Conservation (phyloP, 2,329 filamentous ascomycete species). For the Cladobotryum mycophilum region DNA sequence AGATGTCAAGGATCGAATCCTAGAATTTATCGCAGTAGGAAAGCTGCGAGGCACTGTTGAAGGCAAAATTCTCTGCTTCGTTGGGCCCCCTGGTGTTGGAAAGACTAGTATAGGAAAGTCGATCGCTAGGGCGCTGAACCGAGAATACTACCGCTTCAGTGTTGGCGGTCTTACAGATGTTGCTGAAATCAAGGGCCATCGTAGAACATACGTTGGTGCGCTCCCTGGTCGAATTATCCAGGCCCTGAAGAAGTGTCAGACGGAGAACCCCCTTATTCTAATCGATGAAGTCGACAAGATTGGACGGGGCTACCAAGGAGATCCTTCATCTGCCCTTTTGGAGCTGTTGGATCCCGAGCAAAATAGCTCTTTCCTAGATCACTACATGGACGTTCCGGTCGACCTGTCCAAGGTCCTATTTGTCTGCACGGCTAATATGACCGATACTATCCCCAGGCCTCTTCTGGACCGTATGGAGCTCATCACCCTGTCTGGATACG, state of each 20-base stretch:
- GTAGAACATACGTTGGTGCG: constrained; percentile 92
- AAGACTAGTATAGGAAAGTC: constrained; percentile 99
- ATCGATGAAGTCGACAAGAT: constrained; percentile 99
- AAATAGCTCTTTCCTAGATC: constrained; percentile 93
- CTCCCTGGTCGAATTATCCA: constrained; percentile 95
- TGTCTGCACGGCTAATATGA: constrained; percentile 98
- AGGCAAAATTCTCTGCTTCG: constrained; percentile 96
- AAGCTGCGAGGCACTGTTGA: constrained; percentile 96
- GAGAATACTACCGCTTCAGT: constrained; percentile 97
- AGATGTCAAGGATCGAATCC: constrained; percentile 95
- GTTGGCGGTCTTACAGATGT: constrained; percentile 96
- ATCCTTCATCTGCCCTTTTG: constrained; percentile 87
- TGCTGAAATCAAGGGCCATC: constrained; percentile 96
- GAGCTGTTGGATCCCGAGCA: constrained; percentile 95
- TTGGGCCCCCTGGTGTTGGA: constrained; percentile 92
- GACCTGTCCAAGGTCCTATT: constrained; percentile 97
- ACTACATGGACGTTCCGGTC: constrained; percentile 97
- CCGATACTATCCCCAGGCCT: constrained; percentile 91
- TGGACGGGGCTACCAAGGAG: constrained; percentile 90
- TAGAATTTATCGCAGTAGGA: constrained; percentile 97
- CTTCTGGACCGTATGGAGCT: constrained; percentile 96
- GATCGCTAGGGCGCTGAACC: constrained; percentile 86
- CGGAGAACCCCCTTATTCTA: constrained; percentile 91
- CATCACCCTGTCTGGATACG: constrained; percentile 92
- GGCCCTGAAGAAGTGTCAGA: constrained; percentile 97